These are phyloP conservation scores for Syzygium jambos DNA, from an alignment of 345 rosid species.

Conservation along the genomic window DNA sequence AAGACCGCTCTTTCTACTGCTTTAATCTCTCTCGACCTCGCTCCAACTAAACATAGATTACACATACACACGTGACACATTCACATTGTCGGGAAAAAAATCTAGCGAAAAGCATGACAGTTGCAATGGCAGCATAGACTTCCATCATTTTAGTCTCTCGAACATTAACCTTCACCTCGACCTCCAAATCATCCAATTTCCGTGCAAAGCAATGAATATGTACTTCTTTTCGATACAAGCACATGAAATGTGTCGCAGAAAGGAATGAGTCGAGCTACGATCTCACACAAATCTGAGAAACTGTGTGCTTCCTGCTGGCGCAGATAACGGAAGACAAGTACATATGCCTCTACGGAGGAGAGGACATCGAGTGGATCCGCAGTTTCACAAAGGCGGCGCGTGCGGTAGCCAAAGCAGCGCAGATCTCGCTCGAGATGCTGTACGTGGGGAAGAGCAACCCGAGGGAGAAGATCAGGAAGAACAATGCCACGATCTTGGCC, in stretches of 20 bases:
- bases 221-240: neutral
- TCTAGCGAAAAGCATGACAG: neutral
- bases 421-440: conserved; percentile 31
- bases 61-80: neutral
- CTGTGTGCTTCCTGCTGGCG: neutral
- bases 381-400: conserved; percentile 21
- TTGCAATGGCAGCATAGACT: neutral
- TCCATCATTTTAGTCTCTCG: neutral
- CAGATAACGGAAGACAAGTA: conserved; percentile 25
- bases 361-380: conserved; percentile 47
- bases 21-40: neutral
- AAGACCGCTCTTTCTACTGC: neutral
- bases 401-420: conserved; percentile 22
- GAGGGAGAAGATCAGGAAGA: conserved; percentile 18
- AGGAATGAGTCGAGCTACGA: neutral
- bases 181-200: neutral
- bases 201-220: neutral
- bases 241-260: neutral
- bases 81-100: fast-evolving
- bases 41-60: neutral
- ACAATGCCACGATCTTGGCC: conserved; percentile 1
- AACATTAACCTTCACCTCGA: neutral
- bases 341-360: conserved; percentile 54
- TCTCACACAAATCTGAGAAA: neutral
- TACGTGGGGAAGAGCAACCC: conserved; percentile 44